phyloP scores from a whole-genome alignment of 2,329 filamentous ascomycete genomes.

The Fusarium heterosporum region DNA sequence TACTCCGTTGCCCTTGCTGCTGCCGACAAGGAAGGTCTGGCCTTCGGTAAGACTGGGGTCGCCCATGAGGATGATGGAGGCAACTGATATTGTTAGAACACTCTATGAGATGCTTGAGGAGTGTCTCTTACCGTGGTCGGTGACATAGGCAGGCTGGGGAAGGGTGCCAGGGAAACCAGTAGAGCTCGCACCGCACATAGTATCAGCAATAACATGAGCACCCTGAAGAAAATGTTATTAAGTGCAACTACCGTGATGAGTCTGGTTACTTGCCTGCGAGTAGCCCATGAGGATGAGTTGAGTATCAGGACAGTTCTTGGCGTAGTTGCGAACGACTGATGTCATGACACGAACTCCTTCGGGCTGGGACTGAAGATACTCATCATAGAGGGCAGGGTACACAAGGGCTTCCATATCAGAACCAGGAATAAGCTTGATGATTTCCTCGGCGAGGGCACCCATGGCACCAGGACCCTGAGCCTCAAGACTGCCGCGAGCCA shows the following conservation, averaged over 20 bases:
- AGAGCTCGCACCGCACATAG: conserved; percentile 30
- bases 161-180: conserved; percentile 4
- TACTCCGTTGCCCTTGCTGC: conserved; percentile 29
- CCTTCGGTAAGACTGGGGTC: conserved; percentile 30
- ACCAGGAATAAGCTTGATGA: conserved; percentile 15
- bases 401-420: conserved; percentile 39
- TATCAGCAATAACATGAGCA: conserved; percentile 26
- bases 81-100: conserved; percentile 8
- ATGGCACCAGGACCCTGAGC: conserved; percentile 36
- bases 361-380: conserved; percentile 38
- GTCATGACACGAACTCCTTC: conserved; percentile 27
- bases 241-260: accelerated
- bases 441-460: conserved; percentile 16
- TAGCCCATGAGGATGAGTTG: conserved; percentile 40
- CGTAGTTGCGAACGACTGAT: conserved; percentile 19
- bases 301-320: conserved; percentile 27
- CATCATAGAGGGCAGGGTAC: conserved; percentile 36
- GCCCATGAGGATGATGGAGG: conserved; percentile 20
- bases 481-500: conserved; percentile 38
- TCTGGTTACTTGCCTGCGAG: conserved; percentile 9
- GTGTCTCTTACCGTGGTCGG: conserved; percentile 3
- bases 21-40: conserved; percentile 27
- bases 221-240: conserved; percentile 8
- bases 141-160: background rate
- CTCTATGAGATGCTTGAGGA: accelerated